Base-by-base conservation (phyloP, 2,329 filamentous ascomycete genomes). In the Eurotiales sp. region DNA sequence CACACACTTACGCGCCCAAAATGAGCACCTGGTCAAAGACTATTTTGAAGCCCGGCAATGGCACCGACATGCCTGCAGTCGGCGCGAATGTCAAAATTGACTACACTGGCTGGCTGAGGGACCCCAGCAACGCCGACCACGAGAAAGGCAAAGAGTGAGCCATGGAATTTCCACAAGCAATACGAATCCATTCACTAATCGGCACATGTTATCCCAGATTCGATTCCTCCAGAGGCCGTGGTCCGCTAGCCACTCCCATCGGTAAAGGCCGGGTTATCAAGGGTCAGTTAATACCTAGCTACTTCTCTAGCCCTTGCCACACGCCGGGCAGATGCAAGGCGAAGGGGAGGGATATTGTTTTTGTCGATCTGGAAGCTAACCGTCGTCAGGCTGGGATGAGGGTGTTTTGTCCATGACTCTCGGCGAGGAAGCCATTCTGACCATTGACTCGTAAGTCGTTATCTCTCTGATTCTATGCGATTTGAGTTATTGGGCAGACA, bases 71-170 rank as follows among this genome's bases (percentile, higher is more conserved):
- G 58, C 88, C 92, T 52, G 66, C 72, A 58, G 63, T 66, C 14
- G 87, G 88, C 59, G 84, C 96, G 69, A 82, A 74, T 22, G 88
- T 97, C 64, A 82, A 81, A 65, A 95, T 97, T 66, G 83, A 93
- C 74, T 97, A 97, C 80, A 93, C 87, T 37, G 93, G 93, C 63
- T 96, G 78, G 74, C 79, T 97, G 57, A 87, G 86, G 73, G 85
- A 95, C 64, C 64, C 75, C 19, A 72, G 65, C 57, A 73, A 82
- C 68, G 71, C 79, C 15, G 77, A 81, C 64, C 83, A 87, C 57
- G 65, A 59, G 59, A 82, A 80, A 79, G 91, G 91, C 63, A 72
- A 70, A 22, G 67, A 90, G 90, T 95, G 76, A n/a, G 50, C 32
- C 10, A 32, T 21, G 50, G 17, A 15, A 14, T 53, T 53, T 45